These are phyloP conservation scores for Candida gorgasii DNA, from an alignment of 805 yeast species.

Conservation along the genomic window DNA sequence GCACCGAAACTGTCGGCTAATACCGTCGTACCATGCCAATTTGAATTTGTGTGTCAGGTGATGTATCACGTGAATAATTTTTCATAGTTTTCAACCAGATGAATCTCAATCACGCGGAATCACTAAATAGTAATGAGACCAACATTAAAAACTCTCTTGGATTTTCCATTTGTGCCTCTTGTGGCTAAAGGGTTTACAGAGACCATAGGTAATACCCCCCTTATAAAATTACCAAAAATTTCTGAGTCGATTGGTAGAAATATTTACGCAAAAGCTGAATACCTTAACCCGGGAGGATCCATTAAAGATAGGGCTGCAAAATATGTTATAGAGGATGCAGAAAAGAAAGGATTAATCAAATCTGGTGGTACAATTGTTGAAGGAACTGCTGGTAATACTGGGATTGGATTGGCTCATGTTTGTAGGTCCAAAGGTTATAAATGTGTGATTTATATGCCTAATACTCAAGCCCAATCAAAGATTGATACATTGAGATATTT, in stretches of 20 bases:
- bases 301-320: slow-evolving; percentile 90
- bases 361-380: slow-evolving; percentile 89
- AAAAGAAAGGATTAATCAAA: slow-evolving; percentile 56
- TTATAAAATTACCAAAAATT: slow-evolving; percentile 43
- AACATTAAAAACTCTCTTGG: background rate
- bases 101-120: slow-evolving; percentile 5
- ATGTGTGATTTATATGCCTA: slow-evolving; percentile 87
- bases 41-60: no score
- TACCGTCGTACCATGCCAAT: no score
- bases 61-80: background rate
- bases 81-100: background rate
- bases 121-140: slow-evolving; percentile 6
- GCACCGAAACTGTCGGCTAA: no score
- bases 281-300: slow-evolving; percentile 92
- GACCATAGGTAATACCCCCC: slow-evolving; percentile 93
- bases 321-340: slow-evolving; percentile 77
- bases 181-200: slow-evolving; percentile 73
- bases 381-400: slow-evolving; percentile 97
- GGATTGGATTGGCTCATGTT: slow-evolving; percentile 82
- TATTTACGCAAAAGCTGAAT: slow-evolving; percentile 86
- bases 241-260: slow-evolving; percentile 32
- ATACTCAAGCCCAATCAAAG: slow-evolving; percentile 81
- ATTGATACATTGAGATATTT: slow-evolving; percentile 70
- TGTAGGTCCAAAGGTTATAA: slow-evolving; percentile 83
- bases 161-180: slow-evolving; percentile 61